Base-by-base conservation (phyloP, 176 grass and related monocot species). In the Neostapfia colusana region DNA sequence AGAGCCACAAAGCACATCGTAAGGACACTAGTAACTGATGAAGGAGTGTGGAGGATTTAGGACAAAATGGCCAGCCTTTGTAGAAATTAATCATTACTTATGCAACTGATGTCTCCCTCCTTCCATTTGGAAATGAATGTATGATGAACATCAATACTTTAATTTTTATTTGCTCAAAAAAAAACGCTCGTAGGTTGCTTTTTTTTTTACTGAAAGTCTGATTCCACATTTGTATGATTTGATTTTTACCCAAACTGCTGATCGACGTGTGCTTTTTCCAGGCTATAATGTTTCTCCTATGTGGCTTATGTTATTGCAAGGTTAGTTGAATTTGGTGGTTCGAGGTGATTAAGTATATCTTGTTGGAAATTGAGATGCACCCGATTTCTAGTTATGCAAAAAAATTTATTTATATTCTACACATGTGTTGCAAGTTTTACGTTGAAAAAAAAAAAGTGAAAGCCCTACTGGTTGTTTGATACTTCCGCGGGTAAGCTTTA, bases 271-370 rank as follows among this genome's bases (percentile, higher is more conserved):
- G 55, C 53, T n/a, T 23, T 21, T 31, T 90, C 88, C 83, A 99
- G 96, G 89, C 73, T 42, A 25, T 95, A 85, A 74, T 99, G 79
- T 92, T 99, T 83, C 82, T 95, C 23, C 72, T 95, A 80, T 99
- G 96, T 92, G 89, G 92, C 35, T 74, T 99, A 61, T 82, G 79
- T 67, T 31, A 31, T 3, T 31, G 31, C 31, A n/a, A n/a, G n/a
- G n/a, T 31, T 31, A 3, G 2, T 31, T 31, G 31, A 31, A 3
- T 31, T 31, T 31, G 31, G 31, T 31, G 31, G 3, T 31, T 3
- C 3, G 31, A 31, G 31, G 31, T 31, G 31, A 31, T 31, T 31
- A 31, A 31, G 31, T 1, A 31, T 31, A 31, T 31, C 31, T 31
- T 31, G 31, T 31, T 3, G 31, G 31, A 31, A 31, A 31, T 31